Evolutionary conservation across 2,329 filamentous ascomycete species (phyloP).

Genomic region (Dothideomycetes sp.): DNA sequence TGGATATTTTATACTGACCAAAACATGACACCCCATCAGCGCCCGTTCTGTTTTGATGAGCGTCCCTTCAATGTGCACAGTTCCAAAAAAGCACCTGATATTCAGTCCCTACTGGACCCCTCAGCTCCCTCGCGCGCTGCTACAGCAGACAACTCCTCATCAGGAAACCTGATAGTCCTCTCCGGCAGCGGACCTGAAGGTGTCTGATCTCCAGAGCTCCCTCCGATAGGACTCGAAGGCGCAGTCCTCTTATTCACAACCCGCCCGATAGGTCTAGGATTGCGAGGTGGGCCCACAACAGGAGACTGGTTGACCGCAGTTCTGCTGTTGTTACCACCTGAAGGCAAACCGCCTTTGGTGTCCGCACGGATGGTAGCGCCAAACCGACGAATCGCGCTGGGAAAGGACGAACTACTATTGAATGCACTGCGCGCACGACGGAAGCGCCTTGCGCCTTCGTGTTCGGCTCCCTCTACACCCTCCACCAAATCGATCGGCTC

Average conservation of each 20-base stretch:
- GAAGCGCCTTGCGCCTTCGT: conserved; percentile 6
- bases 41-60: no score
- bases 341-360: conserved; percentile 12
- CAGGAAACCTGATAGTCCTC: conserved; percentile 20
- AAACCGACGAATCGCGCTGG: conserved; percentile 2
- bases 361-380: conserved; percentile 2
- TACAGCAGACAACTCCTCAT: no score
- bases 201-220: conserved; percentile 1
- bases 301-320: no score
- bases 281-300: conserved; percentile 5
- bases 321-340: conserved; percentile 8
- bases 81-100: no score
- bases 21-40: no score
- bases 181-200: conserved; percentile 12
- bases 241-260: background rate
- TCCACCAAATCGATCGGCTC: conserved; percentile 12
- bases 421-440: background rate
- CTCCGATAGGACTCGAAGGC: conserved; percentile 5
- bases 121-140: no score
- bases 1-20: no score
- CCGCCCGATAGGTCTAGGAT: conserved; percentile 2
- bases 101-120: no score
- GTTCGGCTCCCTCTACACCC: background rate
- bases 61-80: no score
- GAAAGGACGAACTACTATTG: conserved; percentile 1